phyloP scores from a whole-genome alignment of 306 rosid genomes.

The Lithocarpus polystachyus region DNA sequence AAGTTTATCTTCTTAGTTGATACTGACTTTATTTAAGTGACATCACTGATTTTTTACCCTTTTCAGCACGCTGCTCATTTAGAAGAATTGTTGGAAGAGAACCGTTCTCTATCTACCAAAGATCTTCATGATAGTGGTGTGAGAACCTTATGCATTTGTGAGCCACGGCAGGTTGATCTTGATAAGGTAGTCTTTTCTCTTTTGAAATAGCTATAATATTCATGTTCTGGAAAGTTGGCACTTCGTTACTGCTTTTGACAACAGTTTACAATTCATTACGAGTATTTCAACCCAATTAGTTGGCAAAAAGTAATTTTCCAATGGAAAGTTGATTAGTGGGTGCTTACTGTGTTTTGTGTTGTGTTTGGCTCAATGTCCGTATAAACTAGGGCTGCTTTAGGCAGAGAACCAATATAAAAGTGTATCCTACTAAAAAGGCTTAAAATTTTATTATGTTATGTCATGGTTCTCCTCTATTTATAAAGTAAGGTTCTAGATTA shows the following conservation, averaged over 20 bases:
- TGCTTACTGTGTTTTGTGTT: background rate
- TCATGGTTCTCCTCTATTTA: background rate
- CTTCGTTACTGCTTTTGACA: background rate
- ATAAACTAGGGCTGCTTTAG: background rate
- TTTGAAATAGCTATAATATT: background rate
- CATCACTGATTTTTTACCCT: slow-evolving; percentile 2
- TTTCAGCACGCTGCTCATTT: slow-evolving; percentile 66
- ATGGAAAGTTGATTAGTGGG: background rate
- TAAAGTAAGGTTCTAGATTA: background rate
- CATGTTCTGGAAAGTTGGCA: background rate
- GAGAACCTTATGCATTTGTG: slow-evolving; percentile 75
- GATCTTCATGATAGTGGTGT: slow-evolving; percentile 77
- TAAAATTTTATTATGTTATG: background rate
- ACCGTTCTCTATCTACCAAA: slow-evolving; percentile 45
- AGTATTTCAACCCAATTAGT: background rate
- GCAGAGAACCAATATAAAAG: background rate
- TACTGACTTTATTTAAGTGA: slow-evolving; percentile 8
- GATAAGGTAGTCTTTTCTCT: slow-evolving; percentile 60
- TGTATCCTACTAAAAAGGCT: background rate
- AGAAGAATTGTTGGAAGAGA: slow-evolving; percentile 71
- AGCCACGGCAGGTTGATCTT: slow-evolving; percentile 52
- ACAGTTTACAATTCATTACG: background rate
- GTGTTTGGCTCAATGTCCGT: background rate
- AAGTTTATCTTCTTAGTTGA: slow-evolving; percentile 5
- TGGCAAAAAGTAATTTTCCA: background rate